These are phyloP conservation scores for Nemania sp. DNA, from an alignment of 2,329 filamentous ascomycete genomes.

Conservation along the genomic window DNA sequence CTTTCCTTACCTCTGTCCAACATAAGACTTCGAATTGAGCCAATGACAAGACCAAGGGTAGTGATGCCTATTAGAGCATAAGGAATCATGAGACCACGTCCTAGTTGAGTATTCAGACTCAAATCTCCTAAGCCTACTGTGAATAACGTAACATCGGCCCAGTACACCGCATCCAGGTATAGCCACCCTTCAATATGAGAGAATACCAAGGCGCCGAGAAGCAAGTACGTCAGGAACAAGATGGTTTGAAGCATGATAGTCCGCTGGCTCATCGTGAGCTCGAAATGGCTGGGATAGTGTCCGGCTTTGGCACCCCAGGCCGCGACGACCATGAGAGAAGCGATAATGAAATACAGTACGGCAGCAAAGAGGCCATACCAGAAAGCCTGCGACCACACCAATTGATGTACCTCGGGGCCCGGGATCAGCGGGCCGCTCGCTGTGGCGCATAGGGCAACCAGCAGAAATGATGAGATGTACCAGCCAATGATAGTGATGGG, in stretches of 20 bases:
- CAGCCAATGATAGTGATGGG: slow-evolving; percentile 83
- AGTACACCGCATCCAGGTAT: slow-evolving; percentile 79
- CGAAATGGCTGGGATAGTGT: slow-evolving; percentile 79
- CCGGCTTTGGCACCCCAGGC: slow-evolving; percentile 71
- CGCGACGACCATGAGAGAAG: slow-evolving; percentile 75
- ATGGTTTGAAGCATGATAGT: slow-evolving; percentile 92
- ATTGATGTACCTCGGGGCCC: slow-evolving; percentile 47
- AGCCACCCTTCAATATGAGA: slow-evolving; percentile 71
- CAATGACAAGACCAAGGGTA: slow-evolving; percentile 81
- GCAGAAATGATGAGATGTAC: slow-evolving; percentile 67
- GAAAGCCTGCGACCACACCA: slow-evolving; percentile 77
- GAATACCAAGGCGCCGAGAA: slow-evolving; percentile 77
- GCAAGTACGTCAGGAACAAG: slow-evolving; percentile 78
- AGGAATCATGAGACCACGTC: slow-evolving; percentile 75
- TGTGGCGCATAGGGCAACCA: slow-evolving; percentile 68
- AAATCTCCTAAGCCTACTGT: slow-evolving; percentile 67
- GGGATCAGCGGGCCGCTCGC: slow-evolving; percentile 60
- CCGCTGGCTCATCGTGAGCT: slow-evolving; percentile 76
- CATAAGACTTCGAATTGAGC: slow-evolving; percentile 71
- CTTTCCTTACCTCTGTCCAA: slow-evolving; percentile 60
- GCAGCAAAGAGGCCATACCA: slow-evolving; percentile 85
- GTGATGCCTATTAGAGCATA: slow-evolving; percentile 84
- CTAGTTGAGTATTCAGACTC: slow-evolving; percentile 53
- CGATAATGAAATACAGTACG: slow-evolving; percentile 76
- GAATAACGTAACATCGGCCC: slow-evolving; percentile 73